These are phyloP conservation scores for Actinidia arguta DNA, from an alignment of 179 eudicot species.

Conservation along the genomic window DNA sequence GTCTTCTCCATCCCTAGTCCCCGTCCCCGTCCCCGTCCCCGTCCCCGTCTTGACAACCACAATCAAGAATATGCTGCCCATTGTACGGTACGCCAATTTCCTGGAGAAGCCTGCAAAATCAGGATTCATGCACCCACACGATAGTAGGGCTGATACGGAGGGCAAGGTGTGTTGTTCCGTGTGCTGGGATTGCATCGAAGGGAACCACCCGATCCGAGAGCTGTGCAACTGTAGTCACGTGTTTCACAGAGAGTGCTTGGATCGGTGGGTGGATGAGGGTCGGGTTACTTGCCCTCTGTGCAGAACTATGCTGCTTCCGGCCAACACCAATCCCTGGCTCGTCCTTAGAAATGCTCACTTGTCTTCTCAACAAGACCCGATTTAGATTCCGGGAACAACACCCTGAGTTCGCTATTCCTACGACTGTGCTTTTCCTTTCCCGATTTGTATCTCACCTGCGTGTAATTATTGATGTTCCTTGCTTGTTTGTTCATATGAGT, in stretches of 20 bases:
- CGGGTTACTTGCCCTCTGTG: conserved; percentile 10
- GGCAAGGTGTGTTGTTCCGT: conserved; percentile 2
- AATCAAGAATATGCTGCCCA: conserved; percentile 31
- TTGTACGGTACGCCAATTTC: conserved; percentile 15
- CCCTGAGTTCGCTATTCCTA: too few relatives aligned
- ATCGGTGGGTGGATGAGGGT: not conserved
- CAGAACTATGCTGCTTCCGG: conserved; percentile 7
- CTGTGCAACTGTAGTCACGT: not conserved
- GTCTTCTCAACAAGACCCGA: too few relatives aligned
- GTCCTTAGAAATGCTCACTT: not conserved
- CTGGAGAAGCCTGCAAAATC: not conserved
- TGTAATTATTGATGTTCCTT: too few relatives aligned
- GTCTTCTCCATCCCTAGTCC: conserved; percentile 29
- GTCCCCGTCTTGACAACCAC: conserved; percentile 25
- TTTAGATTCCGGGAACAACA: too few relatives aligned
- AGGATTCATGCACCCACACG: too few relatives aligned
- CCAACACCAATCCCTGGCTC: not conserved
- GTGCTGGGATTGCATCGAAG: conserved; percentile 30
- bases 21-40: too few relatives aligned
- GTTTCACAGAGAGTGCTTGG: conserved; percentile 3
- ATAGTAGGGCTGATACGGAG: not conserved
- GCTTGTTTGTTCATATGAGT: too few relatives aligned
- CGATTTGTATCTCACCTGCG: too few relatives aligned
- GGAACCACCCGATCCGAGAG: not conserved
- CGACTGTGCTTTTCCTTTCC: too few relatives aligned